Conservation (phyloP, 148 eudicot genomes). For the Cornus suecica region DNA sequence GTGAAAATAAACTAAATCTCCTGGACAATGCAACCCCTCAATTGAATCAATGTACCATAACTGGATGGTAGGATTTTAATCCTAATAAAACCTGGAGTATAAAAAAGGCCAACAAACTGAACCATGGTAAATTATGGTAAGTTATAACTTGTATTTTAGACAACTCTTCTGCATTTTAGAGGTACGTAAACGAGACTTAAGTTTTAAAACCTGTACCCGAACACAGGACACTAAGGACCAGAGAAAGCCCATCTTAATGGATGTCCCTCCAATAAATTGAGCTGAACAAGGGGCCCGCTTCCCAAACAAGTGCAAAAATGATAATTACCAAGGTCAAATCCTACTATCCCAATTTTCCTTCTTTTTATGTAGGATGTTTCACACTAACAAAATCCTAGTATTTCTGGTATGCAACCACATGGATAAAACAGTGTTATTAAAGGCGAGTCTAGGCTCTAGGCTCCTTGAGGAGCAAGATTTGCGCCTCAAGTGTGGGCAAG, state of each 20-base stretch:
- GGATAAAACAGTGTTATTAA: no score
- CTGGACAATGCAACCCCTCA: not conserved
- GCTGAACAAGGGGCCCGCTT: not conserved
- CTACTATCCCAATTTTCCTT: not conserved
- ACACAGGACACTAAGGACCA: not conserved
- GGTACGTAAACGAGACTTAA: not conserved
- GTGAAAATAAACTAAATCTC: not conserved
- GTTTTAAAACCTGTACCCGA: not conserved
- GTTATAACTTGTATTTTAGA: not conserved
- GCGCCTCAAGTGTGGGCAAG: no score
- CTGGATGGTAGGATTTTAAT: not conserved
- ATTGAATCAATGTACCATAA: not conserved
- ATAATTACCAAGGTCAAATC: not conserved
- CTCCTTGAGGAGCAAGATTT: no score
- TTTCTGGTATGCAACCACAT: not conserved
- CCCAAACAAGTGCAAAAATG: slow-evolving; percentile 2
- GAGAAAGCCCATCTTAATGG: not conserved
- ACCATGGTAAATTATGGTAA: not conserved
- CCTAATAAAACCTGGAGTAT: not conserved
- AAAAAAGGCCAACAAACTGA: not conserved
- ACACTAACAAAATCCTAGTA: not conserved
- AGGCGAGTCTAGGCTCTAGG: no score
- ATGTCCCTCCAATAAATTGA: not conserved
- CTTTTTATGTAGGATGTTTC: not conserved
- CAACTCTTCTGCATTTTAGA: not conserved